phyloP scores from a whole-genome alignment of 257 asterid species.

The Nyctanthes arbortristis region DNA sequence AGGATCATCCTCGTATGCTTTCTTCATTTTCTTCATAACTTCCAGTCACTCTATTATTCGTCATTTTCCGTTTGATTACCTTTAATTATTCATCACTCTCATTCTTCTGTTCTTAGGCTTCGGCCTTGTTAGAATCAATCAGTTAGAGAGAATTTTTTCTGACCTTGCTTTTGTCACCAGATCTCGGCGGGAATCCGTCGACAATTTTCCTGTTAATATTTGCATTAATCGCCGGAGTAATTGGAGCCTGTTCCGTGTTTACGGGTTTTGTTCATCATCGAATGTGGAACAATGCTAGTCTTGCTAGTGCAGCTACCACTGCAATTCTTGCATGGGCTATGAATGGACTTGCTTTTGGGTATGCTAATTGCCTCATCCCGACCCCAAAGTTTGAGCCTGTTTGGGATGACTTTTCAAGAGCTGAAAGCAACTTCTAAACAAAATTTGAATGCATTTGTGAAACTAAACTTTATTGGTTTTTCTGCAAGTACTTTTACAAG shows the following conservation, averaged over 20 bases:
- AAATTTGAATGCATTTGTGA: no score
- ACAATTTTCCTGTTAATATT: constrained; percentile 59
- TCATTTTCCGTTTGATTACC: no score
- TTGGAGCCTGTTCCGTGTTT: constrained; percentile 56
- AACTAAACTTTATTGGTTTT: no score
- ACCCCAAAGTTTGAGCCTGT: no score
- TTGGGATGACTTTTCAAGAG: no score
- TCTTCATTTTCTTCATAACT: not conserved
- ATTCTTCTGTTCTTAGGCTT: no score
- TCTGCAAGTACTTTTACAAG: no score
- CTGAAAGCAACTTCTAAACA: no score
- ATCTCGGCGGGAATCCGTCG: constrained; percentile 76
- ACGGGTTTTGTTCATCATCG: constrained; percentile 54
- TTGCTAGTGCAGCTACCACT: constrained; percentile 58
- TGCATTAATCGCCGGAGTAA: constrained; percentile 57
- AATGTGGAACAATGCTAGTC: constrained; percentile 46
- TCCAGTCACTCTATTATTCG: not conserved
- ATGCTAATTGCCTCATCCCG: not conserved
- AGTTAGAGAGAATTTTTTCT: not conserved
- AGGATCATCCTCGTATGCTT: constrained; percentile 65
- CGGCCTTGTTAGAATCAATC: no score
- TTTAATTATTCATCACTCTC: no score
- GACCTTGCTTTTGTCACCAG: constrained; percentile 23
- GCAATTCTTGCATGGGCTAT: constrained; percentile 57
- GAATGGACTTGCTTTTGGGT: constrained; percentile 78